A percentile compares a stretch with the other conserved stretches of the same genome.
Conservation (phyloP, 2,329 filamentous ascomycete species). For the Leptographium wingfieldii region DNA sequence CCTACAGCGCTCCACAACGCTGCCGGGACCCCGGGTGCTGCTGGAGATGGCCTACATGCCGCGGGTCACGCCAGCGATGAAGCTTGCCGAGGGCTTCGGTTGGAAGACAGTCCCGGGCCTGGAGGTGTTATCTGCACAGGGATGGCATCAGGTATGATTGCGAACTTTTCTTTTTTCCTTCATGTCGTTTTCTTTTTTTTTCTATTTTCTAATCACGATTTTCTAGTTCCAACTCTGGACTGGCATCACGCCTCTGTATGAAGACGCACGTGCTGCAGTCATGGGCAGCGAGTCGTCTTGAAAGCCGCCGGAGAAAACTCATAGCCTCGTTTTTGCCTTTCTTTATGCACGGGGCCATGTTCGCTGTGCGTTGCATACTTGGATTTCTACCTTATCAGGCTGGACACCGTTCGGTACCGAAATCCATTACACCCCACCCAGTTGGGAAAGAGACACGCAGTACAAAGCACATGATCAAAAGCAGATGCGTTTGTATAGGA, state of each 20-base stretch:
- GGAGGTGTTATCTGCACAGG: slow-evolving; percentile 82
- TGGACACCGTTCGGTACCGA: no score
- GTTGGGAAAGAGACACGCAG: no score
- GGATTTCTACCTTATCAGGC: no score
- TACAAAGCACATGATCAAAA: no score
- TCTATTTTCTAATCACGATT: background rate
- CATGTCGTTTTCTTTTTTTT: background rate
- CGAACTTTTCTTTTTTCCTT: slow-evolving; percentile 7
- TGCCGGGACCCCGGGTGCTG: slow-evolving; percentile 39
- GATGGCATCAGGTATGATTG: slow-evolving; percentile 62
- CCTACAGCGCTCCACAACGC: slow-evolving; percentile 23
- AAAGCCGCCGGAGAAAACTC: background rate
- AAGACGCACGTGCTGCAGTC: slow-evolving; percentile 51
- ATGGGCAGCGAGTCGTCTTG: slow-evolving; percentile 23
- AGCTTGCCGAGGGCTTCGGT: slow-evolving; percentile 60
- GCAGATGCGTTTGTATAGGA: no score
- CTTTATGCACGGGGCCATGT: no score
- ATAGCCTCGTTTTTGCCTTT: background rate
- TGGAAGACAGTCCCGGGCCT: slow-evolving; percentile 81
- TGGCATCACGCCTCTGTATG: slow-evolving; percentile 61
- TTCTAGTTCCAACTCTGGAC: slow-evolving; percentile 71
- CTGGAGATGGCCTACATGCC: slow-evolving; percentile 98
- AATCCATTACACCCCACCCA: no score
- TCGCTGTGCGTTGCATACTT: no score
- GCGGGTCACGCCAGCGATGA: slow-evolving; percentile 68